Conservation (phyloP, 805 yeast genomes). For the Clavispora carvajalis region DNA sequence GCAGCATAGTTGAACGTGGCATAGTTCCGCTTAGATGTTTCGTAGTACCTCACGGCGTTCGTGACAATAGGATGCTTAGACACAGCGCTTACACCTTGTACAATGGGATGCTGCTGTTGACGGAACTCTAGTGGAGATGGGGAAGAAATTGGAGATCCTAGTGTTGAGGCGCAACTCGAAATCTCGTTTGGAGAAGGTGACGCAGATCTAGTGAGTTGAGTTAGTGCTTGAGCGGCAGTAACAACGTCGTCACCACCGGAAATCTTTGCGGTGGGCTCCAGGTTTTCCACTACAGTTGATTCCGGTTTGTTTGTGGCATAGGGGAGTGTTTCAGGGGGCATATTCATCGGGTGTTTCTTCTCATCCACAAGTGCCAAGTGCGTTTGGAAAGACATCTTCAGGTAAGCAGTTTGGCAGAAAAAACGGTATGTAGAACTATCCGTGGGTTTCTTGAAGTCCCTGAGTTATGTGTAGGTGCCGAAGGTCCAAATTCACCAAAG, state of each 20-base stretch:
- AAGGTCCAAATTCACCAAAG: neutral
- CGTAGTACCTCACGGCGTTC: constrained; percentile 46
- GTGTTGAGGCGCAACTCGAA: constrained; percentile 5
- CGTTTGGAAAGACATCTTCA: neutral
- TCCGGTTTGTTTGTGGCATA: neutral
- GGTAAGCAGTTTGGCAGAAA: neutral
- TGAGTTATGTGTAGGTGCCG: neutral
- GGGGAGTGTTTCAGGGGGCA: neutral
- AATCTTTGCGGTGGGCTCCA: neutral
- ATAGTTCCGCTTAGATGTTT: constrained; percentile 40
- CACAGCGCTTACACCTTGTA: constrained; percentile 33
- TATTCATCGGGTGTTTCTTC: neutral
- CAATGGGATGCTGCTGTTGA: constrained; percentile 32
- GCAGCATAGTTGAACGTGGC: constrained; percentile 56
- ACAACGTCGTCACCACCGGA: constrained; percentile 22
- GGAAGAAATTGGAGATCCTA: constrained; percentile 11
- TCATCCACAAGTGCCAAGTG: neutral
- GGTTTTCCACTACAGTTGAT: neutral
- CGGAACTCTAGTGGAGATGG: constrained; percentile 10
- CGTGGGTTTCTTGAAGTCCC: neutral
- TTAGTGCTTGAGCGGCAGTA: constrained; percentile 38
- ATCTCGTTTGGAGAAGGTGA: constrained; percentile 16
- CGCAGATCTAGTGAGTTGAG: constrained; percentile 26
- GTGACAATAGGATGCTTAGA: constrained; percentile 39
- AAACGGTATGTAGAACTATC: neutral